phyloP scores from a whole-genome alignment of 345 rosid genomes.

The Citrus unshiu region DNA sequence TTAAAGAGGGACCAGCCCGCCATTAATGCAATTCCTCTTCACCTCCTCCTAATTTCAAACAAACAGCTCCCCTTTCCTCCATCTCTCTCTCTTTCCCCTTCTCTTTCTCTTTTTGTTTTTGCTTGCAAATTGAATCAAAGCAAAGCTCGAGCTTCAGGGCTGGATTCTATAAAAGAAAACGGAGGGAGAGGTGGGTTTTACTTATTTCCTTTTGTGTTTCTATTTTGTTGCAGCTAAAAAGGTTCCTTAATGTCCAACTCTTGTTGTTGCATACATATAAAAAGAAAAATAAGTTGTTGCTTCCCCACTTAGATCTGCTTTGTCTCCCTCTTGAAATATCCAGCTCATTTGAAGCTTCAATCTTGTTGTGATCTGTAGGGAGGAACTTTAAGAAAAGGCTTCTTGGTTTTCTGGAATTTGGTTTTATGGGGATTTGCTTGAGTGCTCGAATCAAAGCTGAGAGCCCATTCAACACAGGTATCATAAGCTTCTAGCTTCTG shows the following conservation, averaged over 20 bases:
- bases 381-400: conserved; percentile 20
- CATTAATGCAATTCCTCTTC: conserved; percentile 26
- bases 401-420: conserved; percentile 14
- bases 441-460: conserved; percentile 88
- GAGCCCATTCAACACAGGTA: conserved; percentile 73
- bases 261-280: not conserved
- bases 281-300: not conserved
- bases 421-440: conserved; percentile 82
- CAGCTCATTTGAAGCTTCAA: conserved; percentile 15
- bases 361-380: conserved; percentile 26
- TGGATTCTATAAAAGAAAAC: not conserved
- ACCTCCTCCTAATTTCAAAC: not conserved
- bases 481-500: not conserved
- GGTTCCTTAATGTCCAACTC: not conserved
- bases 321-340: conserved; percentile 12
- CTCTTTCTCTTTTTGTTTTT: not conserved
- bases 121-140: not conserved
- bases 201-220: not conserved
- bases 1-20: conserved; percentile 38
- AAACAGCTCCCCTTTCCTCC: not conserved
- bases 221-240: conserved; percentile 3
- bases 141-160: conserved; percentile 5
- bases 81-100: not conserved
- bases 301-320: conserved; percentile 36
- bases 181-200: conserved; percentile 14